Evolutionary conservation across 1,284 basidiomycete species (phyloP), one percentile per base, ranked within the genome.

Genomic region (Coniophora puteana): DNA sequence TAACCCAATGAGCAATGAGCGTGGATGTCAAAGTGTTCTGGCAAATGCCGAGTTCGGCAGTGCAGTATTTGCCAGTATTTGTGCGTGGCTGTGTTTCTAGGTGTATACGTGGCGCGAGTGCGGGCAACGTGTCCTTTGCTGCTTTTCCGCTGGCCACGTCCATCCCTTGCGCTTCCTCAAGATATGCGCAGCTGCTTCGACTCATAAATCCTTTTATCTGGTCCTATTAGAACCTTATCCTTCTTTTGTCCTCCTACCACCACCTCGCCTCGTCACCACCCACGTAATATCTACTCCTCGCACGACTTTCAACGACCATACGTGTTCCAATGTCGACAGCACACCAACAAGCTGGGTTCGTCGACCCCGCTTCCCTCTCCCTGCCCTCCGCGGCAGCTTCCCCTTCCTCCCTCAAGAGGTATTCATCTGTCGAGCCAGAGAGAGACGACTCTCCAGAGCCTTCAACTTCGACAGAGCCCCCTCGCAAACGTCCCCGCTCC

Each of bases 401-500:
- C n/a, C n/a, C n/a, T n/a, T 53, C 61, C 2, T 51, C 54, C 25
- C 37, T 51, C 42, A 58, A 55, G 26, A 55, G 58, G n/a, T 54
- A 54, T 4, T 22, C 55, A 25, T 62, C 60, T 7, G 62, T 51
- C 17, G 48, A 55, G 7, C 52, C 52, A 8, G 59, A 56, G 12
- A 48, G 53, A 28, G 46, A 51, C 17, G 61, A 65, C 18, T 55
- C 59, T n/a, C 44, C 63, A 17, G 47, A 48, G 6, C 51, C 62
- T 17, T 4, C 2, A 6, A 31, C 49, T 14, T 43, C 55, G 12
- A 53, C 65, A 25, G 73, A 70, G 36, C 74, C 76, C 22, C 72
- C 80, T 28, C 77, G 83, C 50, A 88, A 88, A 59, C 83, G 85
- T 29, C 59, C 76, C 27, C 80, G 85, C 52, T 72, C 78, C 10